A percentile compares a stretch with the other conserved stretches of the same genome.
phyloP scores from a whole-genome alignment of 352 stramenopile species.

The Pythium folliculosum region DNA sequence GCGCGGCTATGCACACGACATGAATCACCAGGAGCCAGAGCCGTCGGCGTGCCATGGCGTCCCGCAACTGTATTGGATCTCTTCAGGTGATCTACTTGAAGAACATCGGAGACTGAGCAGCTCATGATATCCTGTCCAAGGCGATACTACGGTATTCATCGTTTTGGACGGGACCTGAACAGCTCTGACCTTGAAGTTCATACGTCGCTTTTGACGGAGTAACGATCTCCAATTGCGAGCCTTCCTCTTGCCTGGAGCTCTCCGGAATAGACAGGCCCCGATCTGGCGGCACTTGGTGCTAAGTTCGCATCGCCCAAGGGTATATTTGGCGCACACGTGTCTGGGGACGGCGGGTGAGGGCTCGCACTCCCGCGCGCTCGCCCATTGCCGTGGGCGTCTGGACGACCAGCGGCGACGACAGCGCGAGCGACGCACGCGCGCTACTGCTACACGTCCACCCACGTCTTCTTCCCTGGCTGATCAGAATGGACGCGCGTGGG shows the following conservation, averaged over 20 bases:
- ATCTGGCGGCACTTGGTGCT: not conserved
- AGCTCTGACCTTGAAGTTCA: slow-evolving; percentile 23
- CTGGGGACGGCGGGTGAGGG: not conserved
- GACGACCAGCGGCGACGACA: not conserved
- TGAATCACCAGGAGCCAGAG: not conserved
- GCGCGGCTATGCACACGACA: not conserved
- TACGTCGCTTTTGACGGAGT: no score
- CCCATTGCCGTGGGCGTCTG: not conserved
- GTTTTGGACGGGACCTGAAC: slow-evolving; percentile 5
- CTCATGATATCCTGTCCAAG: slow-evolving; percentile 7
- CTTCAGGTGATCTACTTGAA: no score
- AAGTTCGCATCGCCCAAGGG: not conserved
- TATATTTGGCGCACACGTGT: slow-evolving; percentile 3
- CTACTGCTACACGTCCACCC: not conserved
- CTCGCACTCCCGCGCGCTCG: not conserved
- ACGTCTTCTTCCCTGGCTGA: not conserved
- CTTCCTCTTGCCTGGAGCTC: no score
- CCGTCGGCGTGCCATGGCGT: not conserved
- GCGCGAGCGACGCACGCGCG: not conserved
- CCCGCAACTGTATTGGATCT: no score
- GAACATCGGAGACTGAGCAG: not conserved
- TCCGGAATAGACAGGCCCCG: not conserved
- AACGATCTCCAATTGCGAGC: no score
- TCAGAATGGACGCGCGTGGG: slow-evolving; percentile 38
- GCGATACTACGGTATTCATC: not conserved